Conservation (phyloP, 2,329 filamentous ascomycete species). For the Sclerotinia sclerotiorum region DNA sequence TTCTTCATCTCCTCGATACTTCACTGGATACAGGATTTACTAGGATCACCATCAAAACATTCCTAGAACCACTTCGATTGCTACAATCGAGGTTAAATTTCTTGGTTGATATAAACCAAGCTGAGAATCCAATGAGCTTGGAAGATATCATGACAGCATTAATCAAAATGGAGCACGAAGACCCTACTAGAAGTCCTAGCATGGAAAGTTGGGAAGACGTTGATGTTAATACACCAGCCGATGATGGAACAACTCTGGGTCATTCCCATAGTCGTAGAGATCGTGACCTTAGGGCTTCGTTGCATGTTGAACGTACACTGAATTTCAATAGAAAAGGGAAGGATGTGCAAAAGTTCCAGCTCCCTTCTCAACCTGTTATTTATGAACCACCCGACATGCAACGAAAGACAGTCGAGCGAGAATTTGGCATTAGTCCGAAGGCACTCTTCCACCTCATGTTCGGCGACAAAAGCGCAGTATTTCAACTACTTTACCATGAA, state of each 20-base stretch:
- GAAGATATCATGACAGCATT: slow-evolving; percentile 71
- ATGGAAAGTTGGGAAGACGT: slow-evolving; percentile 91
- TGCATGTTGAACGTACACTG: slow-evolving; percentile 63
- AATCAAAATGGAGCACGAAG: slow-evolving; percentile 68
- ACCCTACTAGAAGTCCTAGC: slow-evolving; percentile 64
- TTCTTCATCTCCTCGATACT: slow-evolving; percentile 62
- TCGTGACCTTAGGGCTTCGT: slow-evolving; percentile 54
- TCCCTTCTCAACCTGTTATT: slow-evolving; percentile 76
- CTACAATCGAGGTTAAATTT: slow-evolving; percentile 83
- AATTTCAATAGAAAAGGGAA: slow-evolving; percentile 45
- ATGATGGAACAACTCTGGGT: slow-evolving; percentile 53
- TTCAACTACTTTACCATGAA: slow-evolving; percentile 55
- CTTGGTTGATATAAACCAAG: slow-evolving; percentile 75
- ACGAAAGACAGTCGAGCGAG: slow-evolving; percentile 70
- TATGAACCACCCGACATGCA: slow-evolving; percentile 85
- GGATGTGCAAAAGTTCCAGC: slow-evolving; percentile 64
- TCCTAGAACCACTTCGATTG: slow-evolving; percentile 81
- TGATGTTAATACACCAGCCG: slow-evolving; percentile 57
- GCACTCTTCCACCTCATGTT: slow-evolving; percentile 95
- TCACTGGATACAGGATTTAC: slow-evolving; percentile 33
- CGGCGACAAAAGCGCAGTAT: slow-evolving; percentile 92
- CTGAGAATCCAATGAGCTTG: slow-evolving; percentile 66
- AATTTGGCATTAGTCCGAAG: slow-evolving; percentile 90
- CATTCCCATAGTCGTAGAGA: slow-evolving; percentile 42
- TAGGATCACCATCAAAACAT: slow-evolving; percentile 84